phyloP scores from a whole-genome alignment of 495 filamentous ascomycete genomes.

The Daldinia decipiens region DNA sequence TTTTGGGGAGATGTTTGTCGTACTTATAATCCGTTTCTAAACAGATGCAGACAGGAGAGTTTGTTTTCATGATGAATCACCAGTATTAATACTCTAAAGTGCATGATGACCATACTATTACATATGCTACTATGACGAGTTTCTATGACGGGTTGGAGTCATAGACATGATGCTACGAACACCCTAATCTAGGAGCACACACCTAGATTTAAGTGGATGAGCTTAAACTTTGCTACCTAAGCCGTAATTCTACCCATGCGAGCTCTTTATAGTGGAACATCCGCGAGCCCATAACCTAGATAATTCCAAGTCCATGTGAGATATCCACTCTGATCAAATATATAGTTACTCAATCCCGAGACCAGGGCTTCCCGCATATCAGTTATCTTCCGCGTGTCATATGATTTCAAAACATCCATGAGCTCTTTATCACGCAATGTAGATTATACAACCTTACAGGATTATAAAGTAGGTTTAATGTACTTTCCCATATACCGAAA shows the following conservation, averaged over 20 bases:
- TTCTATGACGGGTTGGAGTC: neutral
- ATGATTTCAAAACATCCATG: neutral
- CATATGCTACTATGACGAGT: slow-evolving; percentile 15
- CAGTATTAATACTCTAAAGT: slow-evolving; percentile 1
- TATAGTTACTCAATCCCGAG: neutral
- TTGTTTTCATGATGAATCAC: slow-evolving; percentile 24
- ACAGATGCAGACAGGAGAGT: neutral
- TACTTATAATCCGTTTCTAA: slow-evolving; percentile 19
- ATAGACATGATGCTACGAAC: neutral
- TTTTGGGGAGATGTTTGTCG: neutral
- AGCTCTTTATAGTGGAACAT: neutral
- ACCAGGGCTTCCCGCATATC: too few relatives aligned
- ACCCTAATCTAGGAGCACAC: neutral
- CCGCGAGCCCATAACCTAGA: neutral
- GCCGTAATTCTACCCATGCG: neutral
- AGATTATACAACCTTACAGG: neutral
- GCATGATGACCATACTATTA: slow-evolving; percentile 8
- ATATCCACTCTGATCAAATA: neutral
- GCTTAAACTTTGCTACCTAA: neutral
- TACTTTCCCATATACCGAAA: too few relatives aligned
- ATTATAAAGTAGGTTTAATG: neutral
- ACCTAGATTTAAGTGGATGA: neutral
- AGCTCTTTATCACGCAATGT: neutral
- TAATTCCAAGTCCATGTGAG: neutral
- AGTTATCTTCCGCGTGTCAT: neutral